Conservation (phyloP, 129 eudicot genomes). For the Flaveria linearis region DNA sequence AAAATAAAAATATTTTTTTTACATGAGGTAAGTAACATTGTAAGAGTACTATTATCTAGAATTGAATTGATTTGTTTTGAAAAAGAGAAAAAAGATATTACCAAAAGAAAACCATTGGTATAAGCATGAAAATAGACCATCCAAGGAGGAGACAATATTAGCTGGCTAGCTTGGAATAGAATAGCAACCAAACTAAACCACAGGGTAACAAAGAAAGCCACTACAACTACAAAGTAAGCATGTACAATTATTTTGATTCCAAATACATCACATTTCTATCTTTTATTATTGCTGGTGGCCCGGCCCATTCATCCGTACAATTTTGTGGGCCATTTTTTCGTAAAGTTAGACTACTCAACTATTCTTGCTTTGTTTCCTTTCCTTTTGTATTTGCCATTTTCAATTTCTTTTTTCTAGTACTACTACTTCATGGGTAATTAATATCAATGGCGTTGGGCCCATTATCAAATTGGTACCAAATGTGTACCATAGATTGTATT, state of each 20-base stretch:
- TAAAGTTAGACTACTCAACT: conserved; percentile 40
- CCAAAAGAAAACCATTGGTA: conserved; percentile 34
- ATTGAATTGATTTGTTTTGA: background rate
- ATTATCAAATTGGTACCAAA: background rate
- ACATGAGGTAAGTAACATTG: background rate
- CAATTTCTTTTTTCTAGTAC: background rate
- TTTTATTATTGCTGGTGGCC: conserved; percentile 46
- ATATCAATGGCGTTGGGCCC: conserved; percentile 22
- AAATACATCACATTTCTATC: conserved; percentile 46
- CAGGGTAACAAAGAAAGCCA: conserved; percentile 22
- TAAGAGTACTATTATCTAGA: background rate
- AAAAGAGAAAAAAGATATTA: conserved; percentile 27
- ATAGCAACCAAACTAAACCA: conserved; percentile 24
- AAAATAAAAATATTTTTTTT: too few species aligned
- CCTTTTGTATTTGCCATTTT: conserved; percentile 42
- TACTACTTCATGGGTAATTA: conserved; percentile 11
- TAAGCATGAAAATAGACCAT: conserved; percentile 43
- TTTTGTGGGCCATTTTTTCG: conserved; percentile 37
- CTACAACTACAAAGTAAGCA: conserved; percentile 26
- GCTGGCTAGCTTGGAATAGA: conserved; percentile 47
- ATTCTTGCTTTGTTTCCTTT: conserved; percentile 37
- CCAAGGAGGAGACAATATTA: conserved; percentile 40
- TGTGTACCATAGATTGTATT: conserved; percentile 15
- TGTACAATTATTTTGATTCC: conserved; percentile 43
- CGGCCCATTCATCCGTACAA: conserved; percentile 30